Evolutionary conservation across 108 stramenopile species (phyloP), one percentile per base, ranked within the genome.

Genomic region (Stephanodiscus triporus): DNA sequence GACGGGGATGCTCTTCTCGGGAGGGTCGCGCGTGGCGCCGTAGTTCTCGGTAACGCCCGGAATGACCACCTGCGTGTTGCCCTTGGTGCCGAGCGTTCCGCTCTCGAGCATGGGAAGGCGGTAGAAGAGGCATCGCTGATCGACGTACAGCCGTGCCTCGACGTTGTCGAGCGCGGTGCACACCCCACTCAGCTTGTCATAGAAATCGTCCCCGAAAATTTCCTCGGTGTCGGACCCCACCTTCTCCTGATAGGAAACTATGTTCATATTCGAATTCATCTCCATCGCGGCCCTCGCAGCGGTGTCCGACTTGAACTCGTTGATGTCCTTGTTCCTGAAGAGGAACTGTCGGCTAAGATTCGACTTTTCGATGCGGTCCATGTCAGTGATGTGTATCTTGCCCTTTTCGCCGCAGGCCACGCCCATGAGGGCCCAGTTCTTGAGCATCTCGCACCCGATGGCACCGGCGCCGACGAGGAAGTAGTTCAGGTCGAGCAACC

Each of bases 371-470:
- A 99, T 99, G 32, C 93, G 90, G 79, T 99, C 99, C 99, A 99
- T 99, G 71, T 99, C 99, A 10, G 99, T 99, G 37, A 99, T 91
- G 67, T 91, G 81, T 20, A 99, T 86, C 62, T 88, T 78, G 34
- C 97, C 89, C 19, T 87, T 84, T 19, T 84, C 78, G 9, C 87
- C 89, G 70, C 91, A 95, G 23, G 91, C 98, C 17, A 99, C 97
- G 24, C 99, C 97, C 97, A 99, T 98, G 63, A 99, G 70, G 14
- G 98, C 98, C 98, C 97, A 99, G 83, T 98, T 98, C 88, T 99
- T 99, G 66, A 99, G 91, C 97, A 99, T 97, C 85, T 99, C 99
- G 80, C 99, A 99, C 2, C 99, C 99, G 79, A 99, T 98, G 48
- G 99, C 99, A 16, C 99, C 99, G 16, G 98, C 98, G 9, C 99